Conservation (phyloP, 768 basidiomycete species). For the Leccinum longicurvipes region DNA sequence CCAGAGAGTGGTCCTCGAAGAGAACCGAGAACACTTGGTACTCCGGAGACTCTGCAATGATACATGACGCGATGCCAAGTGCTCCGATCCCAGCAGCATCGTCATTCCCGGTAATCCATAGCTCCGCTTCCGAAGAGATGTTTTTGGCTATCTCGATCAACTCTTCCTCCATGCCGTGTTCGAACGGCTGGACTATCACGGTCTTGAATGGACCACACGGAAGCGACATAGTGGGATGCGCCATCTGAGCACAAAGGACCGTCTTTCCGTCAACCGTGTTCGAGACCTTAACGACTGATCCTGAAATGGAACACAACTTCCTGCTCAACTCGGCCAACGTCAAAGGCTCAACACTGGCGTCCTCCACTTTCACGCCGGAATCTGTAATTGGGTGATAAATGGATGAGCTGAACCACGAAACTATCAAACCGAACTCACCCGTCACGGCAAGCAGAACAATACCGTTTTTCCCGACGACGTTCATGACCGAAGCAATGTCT, state of each 20-base stretch:
- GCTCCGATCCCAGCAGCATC: slow-evolving; percentile 31
- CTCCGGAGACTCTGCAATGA: slow-evolving; percentile 28
- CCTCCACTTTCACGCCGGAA: not conserved
- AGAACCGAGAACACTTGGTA: no score
- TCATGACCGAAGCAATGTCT: slow-evolving; percentile 20
- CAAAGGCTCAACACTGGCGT: slow-evolving; percentile 13
- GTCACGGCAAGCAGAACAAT: slow-evolving; percentile 22
- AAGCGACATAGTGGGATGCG: slow-evolving; percentile 13
- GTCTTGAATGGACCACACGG: slow-evolving; percentile 24
- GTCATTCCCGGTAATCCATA: slow-evolving; percentile 31
- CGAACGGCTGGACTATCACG: no score
- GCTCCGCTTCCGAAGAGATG: slow-evolving; percentile 23
- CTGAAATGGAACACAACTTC: slow-evolving; percentile 12
- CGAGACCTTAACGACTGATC: slow-evolving; percentile 10
- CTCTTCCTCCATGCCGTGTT: slow-evolving; percentile 24
- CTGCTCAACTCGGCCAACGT: slow-evolving; percentile 9
- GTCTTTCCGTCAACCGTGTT: slow-evolving; percentile 9
- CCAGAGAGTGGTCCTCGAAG: slow-evolving; percentile 25
- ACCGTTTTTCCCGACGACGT: slow-evolving; percentile 22
- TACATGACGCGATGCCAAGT: slow-evolving; percentile 27
- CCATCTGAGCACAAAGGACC: slow-evolving; percentile 12
- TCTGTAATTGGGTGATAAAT: no score
- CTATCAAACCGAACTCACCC: no score
- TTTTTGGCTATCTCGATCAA: slow-evolving; percentile 25
- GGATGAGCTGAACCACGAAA: no score